These are phyloP conservation scores for Styphnolobium japonicum DNA, from an alignment of 306 rosid species.

Conservation along the genomic window DNA sequence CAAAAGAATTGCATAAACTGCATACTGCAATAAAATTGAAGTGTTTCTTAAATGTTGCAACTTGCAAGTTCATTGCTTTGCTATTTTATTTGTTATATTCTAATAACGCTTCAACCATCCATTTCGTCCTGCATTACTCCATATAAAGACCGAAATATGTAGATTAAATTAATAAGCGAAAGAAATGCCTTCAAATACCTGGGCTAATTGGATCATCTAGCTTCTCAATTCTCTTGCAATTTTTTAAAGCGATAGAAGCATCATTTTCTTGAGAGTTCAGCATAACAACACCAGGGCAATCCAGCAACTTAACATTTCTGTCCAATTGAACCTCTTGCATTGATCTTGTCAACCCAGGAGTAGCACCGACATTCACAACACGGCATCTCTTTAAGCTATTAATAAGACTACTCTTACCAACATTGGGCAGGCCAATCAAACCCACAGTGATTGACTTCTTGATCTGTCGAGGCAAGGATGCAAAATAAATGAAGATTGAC, in stretches of 20 bases:
- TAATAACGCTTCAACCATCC: not conserved
- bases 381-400: conserved; percentile 80
- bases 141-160: not conserved
- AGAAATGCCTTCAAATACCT: conserved; percentile 42
- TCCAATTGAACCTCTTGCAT: conserved; percentile 91
- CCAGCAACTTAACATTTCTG: conserved; percentile 81
- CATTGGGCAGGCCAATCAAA: conserved; percentile 90
- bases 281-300: conserved; percentile 98
- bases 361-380: conserved; percentile 81
- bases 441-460: conserved; percentile 94
- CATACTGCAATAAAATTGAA: not conserved
- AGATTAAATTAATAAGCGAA: not conserved
- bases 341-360: conserved; percentile 89
- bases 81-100: not conserved
- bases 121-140: not conserved
- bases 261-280: conserved; percentile 61
- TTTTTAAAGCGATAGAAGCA: conserved; percentile 66
- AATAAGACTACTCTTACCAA: conserved; percentile 96
- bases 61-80: not conserved
- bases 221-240: conserved; percentile 95
- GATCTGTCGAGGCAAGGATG: conserved; percentile 52
- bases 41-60: not conserved
- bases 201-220: conserved; percentile 84
- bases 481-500: conserved; percentile 5
- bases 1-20: too few relatives aligned